phyloP scores from a whole-genome alignment of 2,329 filamentous ascomycete species.

The Cordyceps farinosa region DNA sequence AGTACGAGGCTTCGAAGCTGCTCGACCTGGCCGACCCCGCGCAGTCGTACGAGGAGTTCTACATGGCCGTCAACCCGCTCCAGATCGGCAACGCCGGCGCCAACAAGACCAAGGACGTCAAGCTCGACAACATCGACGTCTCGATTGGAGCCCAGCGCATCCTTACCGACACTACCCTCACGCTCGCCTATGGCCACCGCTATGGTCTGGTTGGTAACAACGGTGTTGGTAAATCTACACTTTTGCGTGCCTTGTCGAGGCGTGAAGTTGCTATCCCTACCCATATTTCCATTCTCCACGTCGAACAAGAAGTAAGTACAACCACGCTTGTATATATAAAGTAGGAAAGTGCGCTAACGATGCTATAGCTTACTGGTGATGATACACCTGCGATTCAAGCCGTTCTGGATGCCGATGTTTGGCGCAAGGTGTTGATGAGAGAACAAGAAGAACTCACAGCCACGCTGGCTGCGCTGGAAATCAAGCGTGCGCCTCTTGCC shows the following conservation, averaged over 20 bases:
- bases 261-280: constrained; percentile 93
- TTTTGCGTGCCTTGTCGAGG: constrained; percentile 84
- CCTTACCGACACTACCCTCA: constrained; percentile 83
- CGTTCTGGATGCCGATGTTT: constrained; percentile 94
- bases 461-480: constrained; percentile 73
- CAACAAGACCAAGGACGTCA: constrained; percentile 97
- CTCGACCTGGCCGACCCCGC: constrained; percentile 78
- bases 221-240: constrained; percentile 97
- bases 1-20: constrained; percentile 91
- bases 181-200: constrained; percentile 84
- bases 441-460: constrained; percentile 85
- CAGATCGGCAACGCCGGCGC: constrained; percentile 71
- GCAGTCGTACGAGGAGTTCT: constrained; percentile 98
- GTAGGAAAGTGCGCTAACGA: constrained; percentile 18
- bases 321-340: neutral
- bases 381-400: constrained; percentile 94
- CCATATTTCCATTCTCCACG: constrained; percentile 97
- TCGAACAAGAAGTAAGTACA: constrained; percentile 83
- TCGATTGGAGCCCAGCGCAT: constrained; percentile 87
- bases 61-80: constrained; percentile 98
- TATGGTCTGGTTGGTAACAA: constrained; percentile 99
- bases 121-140: constrained; percentile 93
- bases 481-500: constrained; percentile 72
- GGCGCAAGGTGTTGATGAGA: constrained; percentile 89
- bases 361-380: constrained; percentile 75